A percentile compares a stretch with the other conserved stretches of the same genome.
Evolutionary conservation across 2,329 filamentous ascomycete species (phyloP).

Genomic region (Beauveria varroae): DNA sequence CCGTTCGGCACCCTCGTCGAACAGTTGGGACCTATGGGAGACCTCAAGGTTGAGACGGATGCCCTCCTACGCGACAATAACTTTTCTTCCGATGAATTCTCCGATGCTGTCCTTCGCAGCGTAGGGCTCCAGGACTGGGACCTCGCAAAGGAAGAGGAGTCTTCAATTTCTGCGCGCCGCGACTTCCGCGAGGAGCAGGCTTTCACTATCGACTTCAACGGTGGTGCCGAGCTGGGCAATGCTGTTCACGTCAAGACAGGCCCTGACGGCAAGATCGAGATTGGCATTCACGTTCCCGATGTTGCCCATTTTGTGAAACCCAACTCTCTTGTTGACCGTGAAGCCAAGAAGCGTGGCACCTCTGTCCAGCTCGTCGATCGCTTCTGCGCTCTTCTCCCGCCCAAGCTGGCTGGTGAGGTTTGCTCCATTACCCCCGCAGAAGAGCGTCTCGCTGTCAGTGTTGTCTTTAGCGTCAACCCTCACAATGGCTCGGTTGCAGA

Average conservation of each 20-base stretch:
- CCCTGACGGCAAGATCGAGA: constrained; percentile 78
- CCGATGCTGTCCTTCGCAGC: constrained; percentile 88
- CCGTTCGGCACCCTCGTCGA: constrained; percentile 97
- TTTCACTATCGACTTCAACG: constrained; percentile 89
- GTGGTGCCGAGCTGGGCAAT: constrained; percentile 81
- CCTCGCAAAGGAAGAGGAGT: constrained; percentile 73
- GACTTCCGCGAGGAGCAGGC: constrained; percentile 85
- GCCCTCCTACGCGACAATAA: constrained; percentile 97
- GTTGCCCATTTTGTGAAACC: constrained; percentile 95
- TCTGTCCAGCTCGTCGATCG: constrained; percentile 92
- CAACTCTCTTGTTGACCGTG: constrained; percentile 90
- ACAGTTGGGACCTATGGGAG: constrained; percentile 93
- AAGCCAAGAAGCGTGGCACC: constrained; percentile 96
- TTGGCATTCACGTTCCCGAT: constrained; percentile 92
- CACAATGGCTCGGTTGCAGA: constrained; percentile 72
- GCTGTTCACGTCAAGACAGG: constrained; percentile 86
- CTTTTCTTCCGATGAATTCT: constrained; percentile 95
- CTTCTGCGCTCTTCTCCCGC: constrained; percentile 77
- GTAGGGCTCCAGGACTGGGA: constrained; percentile 91
- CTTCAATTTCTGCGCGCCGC: constrained; percentile 63
- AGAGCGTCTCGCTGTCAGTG: constrained; percentile 83
- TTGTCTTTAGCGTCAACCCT: constrained; percentile 85
- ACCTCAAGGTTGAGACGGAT: constrained; percentile 95
- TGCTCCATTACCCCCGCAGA: constrained; percentile 83
- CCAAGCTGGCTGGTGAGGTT: constrained; percentile 76